These are phyloP conservation scores for Phytophthora multivora DNA, from an alignment of 352 stramenopile species.

Conservation along the genomic window DNA sequence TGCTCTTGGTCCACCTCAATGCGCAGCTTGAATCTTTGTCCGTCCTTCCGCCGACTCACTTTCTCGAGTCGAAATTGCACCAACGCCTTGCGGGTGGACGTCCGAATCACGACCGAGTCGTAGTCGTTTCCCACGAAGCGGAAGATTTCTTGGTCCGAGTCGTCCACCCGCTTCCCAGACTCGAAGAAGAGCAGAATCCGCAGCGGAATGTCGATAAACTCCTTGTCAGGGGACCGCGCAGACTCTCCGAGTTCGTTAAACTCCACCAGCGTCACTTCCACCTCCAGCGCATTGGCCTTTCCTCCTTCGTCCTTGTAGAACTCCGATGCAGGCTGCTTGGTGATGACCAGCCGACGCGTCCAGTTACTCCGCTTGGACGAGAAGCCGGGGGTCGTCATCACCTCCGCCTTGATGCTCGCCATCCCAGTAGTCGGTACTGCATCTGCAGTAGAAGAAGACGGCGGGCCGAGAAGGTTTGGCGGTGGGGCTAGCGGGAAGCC, in stretches of 20 bases:
- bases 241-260: conserved; percentile 75
- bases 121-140: conserved; percentile 87
- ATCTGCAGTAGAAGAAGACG: conserved; percentile 22
- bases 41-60: conserved; percentile 84
- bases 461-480: conserved; percentile 24
- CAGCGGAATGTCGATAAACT: conserved; percentile 84
- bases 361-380: conserved; percentile 52
- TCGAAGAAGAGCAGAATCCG: conserved; percentile 85
- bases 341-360: conserved; percentile 81
- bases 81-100: conserved; percentile 56
- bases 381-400: background rate
- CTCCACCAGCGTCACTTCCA: conserved; percentile 82
- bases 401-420: conserved; percentile 10
- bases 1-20: conserved; percentile 88
- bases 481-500: conserved; percentile 27
- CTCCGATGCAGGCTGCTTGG: conserved; percentile 81
- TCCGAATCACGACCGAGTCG: conserved; percentile 81
- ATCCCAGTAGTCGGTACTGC: conserved; percentile 15
- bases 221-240: conserved; percentile 63
- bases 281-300: conserved; percentile 80
- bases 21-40: conserved; percentile 83
- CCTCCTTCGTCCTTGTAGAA: conserved; percentile 92
- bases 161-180: conserved; percentile 84
- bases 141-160: conserved; percentile 88
- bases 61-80: conserved; percentile 88